Evolutionary conservation across 352 stramenopile species (phyloP).

Genomic region (Phytopythium sindhum): DNA sequence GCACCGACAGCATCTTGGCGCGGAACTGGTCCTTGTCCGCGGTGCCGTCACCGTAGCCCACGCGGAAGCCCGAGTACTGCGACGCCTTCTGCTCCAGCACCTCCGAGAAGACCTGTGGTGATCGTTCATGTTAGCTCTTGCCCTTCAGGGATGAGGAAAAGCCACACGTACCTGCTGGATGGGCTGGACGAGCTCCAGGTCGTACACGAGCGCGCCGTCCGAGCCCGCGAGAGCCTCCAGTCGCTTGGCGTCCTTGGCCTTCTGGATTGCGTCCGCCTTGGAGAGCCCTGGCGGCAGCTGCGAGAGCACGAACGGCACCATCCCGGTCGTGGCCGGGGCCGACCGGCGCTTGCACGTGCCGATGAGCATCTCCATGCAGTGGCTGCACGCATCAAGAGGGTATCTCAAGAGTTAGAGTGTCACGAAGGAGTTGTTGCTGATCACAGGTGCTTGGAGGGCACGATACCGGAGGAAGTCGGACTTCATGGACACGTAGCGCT

Average conservation of each 20-base stretch:
- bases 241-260: conserved; percentile 80
- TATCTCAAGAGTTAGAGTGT: not conserved
- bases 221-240: conserved; percentile 87
- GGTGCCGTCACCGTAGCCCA: not conserved
- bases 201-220: conserved; percentile 93
- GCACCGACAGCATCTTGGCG: conserved; percentile 48
- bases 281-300: conserved; percentile 71
- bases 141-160: too few relatives aligned
- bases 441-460: not conserved
- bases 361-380: conserved; percentile 94
- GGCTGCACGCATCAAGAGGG: conserved; percentile 11
- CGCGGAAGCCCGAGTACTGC: not conserved
- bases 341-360: conserved; percentile 91
- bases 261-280: conserved; percentile 69
- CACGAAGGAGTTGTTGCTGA: not conserved
- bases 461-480: conserved; percentile 58
- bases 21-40: conserved; percentile 36
- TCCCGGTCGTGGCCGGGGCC: conserved; percentile 94
- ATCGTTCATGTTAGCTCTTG: conserved; percentile 4
- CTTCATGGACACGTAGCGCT: conserved; percentile 72
- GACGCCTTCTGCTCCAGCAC: not conserved
- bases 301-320: conserved; percentile 94
- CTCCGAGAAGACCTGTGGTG: conserved; percentile 13
- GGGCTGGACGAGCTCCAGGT: conserved; percentile 85
- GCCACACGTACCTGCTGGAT: conserved; percentile 37